These are phyloP conservation scores for Solanum dulcamara DNA, from an alignment of 257 asterid genomes.

Conservation along the genomic window DNA sequence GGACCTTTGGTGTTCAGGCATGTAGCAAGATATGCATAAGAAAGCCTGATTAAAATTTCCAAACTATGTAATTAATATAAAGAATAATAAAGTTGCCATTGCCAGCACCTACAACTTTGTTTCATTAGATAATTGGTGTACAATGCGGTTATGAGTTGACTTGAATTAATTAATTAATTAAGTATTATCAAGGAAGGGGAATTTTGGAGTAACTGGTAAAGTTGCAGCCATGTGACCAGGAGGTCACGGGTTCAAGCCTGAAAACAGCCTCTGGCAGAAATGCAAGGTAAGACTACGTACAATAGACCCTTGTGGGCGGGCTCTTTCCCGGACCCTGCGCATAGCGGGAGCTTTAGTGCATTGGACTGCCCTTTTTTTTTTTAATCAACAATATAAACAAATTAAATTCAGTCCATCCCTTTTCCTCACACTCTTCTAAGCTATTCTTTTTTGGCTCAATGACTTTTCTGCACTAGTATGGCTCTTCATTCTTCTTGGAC, in stretches of 20 bases:
- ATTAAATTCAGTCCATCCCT: background rate
- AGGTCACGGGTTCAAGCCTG: too few relatives aligned
- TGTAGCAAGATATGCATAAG: background rate
- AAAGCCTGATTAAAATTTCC: background rate
- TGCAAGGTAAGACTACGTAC: too few relatives aligned
- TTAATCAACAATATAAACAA: background rate
- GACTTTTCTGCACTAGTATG: background rate
- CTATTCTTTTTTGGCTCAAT: background rate
- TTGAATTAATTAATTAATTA: background rate
- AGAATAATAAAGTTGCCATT: background rate
- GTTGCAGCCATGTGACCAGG: too few relatives aligned
- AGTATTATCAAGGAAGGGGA: too few relatives aligned
- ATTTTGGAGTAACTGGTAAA: too few relatives aligned
- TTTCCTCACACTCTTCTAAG: background rate
- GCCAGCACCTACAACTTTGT: background rate
- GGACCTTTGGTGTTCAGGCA: background rate
- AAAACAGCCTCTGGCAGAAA: too few relatives aligned
- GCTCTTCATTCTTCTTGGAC: background rate
- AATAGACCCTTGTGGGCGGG: too few relatives aligned
- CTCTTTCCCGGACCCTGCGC: too few relatives aligned
- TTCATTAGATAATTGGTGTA: background rate
- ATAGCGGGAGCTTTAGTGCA: too few relatives aligned
- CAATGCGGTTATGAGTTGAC: background rate
- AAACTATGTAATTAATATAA: background rate
- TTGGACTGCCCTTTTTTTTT: too few relatives aligned